Percentiles rank a stretch among this genome's conserved stretches.
These are phyloP conservation scores for Rhizophora mangle DNA, from an alignment of 345 rosid species.

Conservation along the genomic window DNA sequence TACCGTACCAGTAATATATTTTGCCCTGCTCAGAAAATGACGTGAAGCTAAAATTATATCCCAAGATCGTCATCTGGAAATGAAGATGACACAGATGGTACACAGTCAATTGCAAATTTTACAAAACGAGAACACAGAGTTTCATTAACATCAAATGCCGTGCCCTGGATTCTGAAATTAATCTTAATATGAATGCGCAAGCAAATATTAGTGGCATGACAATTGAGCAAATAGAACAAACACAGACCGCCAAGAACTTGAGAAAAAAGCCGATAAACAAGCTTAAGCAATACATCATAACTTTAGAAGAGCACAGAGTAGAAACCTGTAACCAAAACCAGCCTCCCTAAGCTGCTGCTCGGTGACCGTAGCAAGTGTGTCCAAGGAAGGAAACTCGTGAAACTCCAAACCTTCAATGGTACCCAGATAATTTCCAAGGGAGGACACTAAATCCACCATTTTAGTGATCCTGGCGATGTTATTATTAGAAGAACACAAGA, in stretches of 20 bases:
- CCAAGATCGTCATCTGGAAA: constrained; percentile 2
- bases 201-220: too few relatives aligned
- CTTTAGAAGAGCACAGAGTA: not conserved
- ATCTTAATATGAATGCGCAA: too few relatives aligned
- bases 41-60: constrained; percentile 15
- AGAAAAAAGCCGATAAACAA: constrained; percentile 1
- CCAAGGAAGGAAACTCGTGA: constrained; percentile 79
- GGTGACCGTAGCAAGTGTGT: constrained; percentile 53
- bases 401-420: constrained; percentile 63
- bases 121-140: too few relatives aligned
- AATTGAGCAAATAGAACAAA: too few relatives aligned
- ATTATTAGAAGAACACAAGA: constrained; percentile 87
- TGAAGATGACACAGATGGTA: not conserved
- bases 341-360: constrained; percentile 67
- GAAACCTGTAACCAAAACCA: constrained; percentile 88
- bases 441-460: constrained; percentile 79
- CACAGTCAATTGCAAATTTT: not conserved
- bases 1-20: constrained; percentile 66
- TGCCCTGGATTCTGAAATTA: too few relatives aligned
- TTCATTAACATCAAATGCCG: too few relatives aligned
- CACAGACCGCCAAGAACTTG: not conserved
- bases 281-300: not conserved
- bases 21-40: constrained; percentile 57
- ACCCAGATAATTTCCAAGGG: constrained; percentile 64
- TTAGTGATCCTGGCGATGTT: constrained; percentile 82